Conservation (phyloP, 768 basidiomycete species). For the Russula emetica region DNA sequence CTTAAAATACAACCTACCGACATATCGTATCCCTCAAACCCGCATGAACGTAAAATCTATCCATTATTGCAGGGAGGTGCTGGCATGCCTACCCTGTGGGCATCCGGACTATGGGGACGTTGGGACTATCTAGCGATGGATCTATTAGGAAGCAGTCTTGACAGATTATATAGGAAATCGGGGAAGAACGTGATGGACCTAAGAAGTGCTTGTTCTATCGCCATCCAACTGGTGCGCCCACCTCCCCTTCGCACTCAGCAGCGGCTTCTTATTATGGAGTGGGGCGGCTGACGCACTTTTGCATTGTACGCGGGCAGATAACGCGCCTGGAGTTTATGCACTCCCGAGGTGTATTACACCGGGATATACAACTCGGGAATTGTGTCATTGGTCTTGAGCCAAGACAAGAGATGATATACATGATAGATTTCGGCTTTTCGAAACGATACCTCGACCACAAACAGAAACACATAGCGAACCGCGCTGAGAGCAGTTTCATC, state of each 20-base stretch:
- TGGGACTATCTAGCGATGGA: constrained; percentile 62
- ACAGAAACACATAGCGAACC: constrained; percentile 66
- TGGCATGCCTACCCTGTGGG: constrained; percentile 73
- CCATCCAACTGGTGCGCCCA: constrained; percentile 65
- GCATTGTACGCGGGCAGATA: constrained; percentile 44
- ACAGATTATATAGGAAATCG: constrained; percentile 52
- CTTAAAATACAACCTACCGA: constrained; percentile 68
- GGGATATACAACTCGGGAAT: constrained; percentile 78
- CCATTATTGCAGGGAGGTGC: constrained; percentile 64
- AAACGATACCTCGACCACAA: constrained; percentile 67
- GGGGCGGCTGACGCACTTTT: constrained; percentile 1
- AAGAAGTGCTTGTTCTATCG: constrained; percentile 67
- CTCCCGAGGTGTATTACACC: constrained; percentile 63
- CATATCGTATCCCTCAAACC: constrained; percentile 73
- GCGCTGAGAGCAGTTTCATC: constrained; percentile 64
- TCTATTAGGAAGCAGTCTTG: constrained; percentile 65
- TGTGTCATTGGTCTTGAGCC: constrained; percentile 60
- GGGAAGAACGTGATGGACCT: constrained; percentile 61
- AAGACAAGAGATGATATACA: constrained; percentile 58
- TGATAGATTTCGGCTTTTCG: constrained; percentile 86
- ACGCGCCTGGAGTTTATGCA: constrained; percentile 73
- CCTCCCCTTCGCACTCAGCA: neutral
- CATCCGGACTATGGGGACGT: constrained; percentile 36
- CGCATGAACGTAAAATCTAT: constrained; percentile 64
- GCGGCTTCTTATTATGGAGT: too few relatives aligned